phyloP scores from a whole-genome alignment of 768 basidiomycete species.

The Pleurotus citrinopileatus region DNA sequence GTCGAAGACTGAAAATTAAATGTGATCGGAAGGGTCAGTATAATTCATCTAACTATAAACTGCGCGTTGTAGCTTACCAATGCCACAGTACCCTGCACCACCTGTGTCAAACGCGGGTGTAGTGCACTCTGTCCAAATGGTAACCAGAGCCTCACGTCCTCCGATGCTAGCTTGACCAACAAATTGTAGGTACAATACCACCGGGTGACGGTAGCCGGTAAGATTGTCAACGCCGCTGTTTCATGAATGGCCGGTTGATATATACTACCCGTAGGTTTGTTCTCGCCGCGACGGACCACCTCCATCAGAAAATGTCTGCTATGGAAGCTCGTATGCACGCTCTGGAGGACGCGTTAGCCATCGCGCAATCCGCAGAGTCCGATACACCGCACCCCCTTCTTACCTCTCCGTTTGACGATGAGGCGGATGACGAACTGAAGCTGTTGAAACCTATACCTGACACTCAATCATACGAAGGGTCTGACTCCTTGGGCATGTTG shows the following conservation, averaged over 20 bases:
- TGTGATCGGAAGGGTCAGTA: conserved; percentile 26
- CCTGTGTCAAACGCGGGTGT: conserved; percentile 52
- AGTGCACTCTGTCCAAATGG: conserved; percentile 51
- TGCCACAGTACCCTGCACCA: conserved; percentile 36
- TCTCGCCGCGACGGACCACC: conserved; percentile 48
- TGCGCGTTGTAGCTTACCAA: conserved; percentile 9
- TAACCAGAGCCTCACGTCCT: conserved; percentile 17
- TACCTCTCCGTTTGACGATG: conserved; percentile 19
- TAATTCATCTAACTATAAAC: neutral
- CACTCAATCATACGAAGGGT: conserved; percentile 23
- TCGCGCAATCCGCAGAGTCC: conserved; percentile 38
- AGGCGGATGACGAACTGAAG: conserved; percentile 28
- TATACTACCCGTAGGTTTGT: conserved; percentile 37
- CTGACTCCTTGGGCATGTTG: conserved; percentile 40
- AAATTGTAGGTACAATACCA: conserved; percentile 44
- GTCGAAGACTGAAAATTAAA: conserved; percentile 40
- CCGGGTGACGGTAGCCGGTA: conserved; percentile 54
- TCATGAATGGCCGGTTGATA: neutral
- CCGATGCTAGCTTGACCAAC: neutral
- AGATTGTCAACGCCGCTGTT: conserved; percentile 14
- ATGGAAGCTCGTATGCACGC: conserved; percentile 51
- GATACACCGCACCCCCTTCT: conserved; percentile 42
- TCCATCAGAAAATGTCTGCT: conserved; percentile 41
- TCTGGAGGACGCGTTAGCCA: conserved; percentile 53
- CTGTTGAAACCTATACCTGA: conserved; percentile 25